Evolutionary conservation across 1,284 basidiomycete genomes (phyloP).

Genomic region (Puccinia novopanici): DNA sequence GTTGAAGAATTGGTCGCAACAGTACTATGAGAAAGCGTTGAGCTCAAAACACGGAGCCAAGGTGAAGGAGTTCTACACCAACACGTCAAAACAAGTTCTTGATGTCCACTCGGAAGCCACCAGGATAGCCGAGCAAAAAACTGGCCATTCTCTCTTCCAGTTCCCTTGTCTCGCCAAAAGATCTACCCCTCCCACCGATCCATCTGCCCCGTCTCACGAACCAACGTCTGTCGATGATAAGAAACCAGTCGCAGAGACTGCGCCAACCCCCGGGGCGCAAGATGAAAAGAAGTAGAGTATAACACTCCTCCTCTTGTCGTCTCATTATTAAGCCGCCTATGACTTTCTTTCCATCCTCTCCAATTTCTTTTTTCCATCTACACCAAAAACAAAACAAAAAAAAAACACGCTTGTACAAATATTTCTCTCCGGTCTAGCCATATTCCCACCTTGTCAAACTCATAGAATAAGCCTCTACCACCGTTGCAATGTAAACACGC

Average conservation of each 20-base stretch:
- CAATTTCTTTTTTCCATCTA: background rate
- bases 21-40: conserved; percentile 77
- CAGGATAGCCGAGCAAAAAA: conserved; percentile 69
- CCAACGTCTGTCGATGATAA: background rate
- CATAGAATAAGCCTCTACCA: no score
- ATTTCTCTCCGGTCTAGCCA: no score
- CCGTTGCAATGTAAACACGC: no score
- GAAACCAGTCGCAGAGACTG: background rate
- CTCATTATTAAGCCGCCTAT: background rate
- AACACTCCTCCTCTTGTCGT: background rate
- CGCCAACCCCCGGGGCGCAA: background rate
- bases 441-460: no score
- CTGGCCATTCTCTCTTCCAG: conserved; percentile 39
- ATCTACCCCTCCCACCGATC: background rate
- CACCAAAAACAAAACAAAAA: no score
- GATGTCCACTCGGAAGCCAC: conserved; percentile 86
- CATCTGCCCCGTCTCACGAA: background rate
- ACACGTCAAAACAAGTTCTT: conserved; percentile 73
- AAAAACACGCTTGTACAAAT: no score
- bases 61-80: conserved; percentile 71
- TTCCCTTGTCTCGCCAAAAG: background rate
- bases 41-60: conserved; percentile 64
- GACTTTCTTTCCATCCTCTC: background rate
- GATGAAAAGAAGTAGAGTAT: conserved; percentile 16
- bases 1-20: conserved; percentile 46